Base-by-base conservation (phyloP, 2,329 filamentous ascomycete genomes). In the Talaromyces rugulosus region DNA sequence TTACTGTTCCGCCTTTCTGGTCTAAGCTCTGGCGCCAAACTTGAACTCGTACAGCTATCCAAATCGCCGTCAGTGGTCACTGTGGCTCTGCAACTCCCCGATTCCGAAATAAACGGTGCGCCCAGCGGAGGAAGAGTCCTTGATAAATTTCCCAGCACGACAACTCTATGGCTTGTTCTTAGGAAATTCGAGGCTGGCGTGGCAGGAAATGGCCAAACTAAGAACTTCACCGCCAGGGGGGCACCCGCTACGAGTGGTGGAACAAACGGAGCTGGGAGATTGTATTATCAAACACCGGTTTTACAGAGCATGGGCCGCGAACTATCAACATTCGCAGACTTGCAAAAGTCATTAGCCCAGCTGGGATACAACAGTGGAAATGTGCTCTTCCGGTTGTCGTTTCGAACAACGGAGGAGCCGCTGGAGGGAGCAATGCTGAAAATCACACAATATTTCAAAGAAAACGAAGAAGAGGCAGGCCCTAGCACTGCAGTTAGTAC, bases 281-380 rank as follows among this genome's bases (percentile, higher is more conserved):
- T 99, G 58, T 90, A 89, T 74, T 97, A 97, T 71, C 91, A 98
- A 77, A 89, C 87, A 66, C 95, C 95, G 0, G 87, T 92, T 16
- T 77, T 98, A 60, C 89, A 93, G 66, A 85, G 96, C 65, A 89
- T 96, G 83, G 91, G 89, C 9, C 84, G 91, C 69, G 91, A 94
- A 67, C 77, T 96, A 16, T 84, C 88, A 2, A 87, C 85, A 0
- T 91, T 98, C 69, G 81, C 82, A 18, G 93, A 96, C 70, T 83
- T 98, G 62, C 92, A 97, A 74, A 96, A 96, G 81, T 93, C 91
- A 0, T 77, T 99, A 53, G 88, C 87, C 5, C 91, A 96, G 73
- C 79, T 98, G 18, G 95, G 95, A 0, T 89, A 96, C 70, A 96
- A 93, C 72, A 89, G 86, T 55, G 94, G 95, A 5, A 94, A 85